phyloP scores from a whole-genome alignment of 2,329 filamentous ascomycete species.

The Neocucurbitaria cava region DNA sequence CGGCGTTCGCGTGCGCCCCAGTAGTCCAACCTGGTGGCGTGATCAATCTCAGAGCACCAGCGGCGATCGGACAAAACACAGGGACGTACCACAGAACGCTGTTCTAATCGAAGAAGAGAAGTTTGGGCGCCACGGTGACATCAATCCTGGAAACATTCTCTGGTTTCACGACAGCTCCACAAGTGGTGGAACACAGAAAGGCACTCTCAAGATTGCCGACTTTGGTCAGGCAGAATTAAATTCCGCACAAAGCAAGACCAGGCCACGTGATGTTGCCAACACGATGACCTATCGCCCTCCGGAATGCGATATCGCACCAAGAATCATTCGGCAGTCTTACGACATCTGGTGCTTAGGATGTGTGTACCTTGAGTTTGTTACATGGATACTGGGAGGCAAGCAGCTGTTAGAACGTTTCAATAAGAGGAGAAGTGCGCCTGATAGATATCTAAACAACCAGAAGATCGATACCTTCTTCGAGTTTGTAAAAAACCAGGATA shows the following conservation, averaged over 20 bases:
- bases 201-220: constrained; percentile 21
- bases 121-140: constrained; percentile 30
- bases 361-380: constrained; percentile 21
- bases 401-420: constrained; percentile 1
- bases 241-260: constrained; percentile 2
- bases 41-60: neutral
- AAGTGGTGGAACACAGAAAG: neutral
- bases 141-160: constrained; percentile 31
- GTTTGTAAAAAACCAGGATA: neutral
- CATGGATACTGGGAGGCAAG: constrained; percentile 18
- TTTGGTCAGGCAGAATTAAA: constrained; percentile 24
- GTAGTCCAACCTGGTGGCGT: neutral
- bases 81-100: too few relatives aligned
- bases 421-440: neutral
- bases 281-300: constrained; percentile 21
- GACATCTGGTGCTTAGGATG: constrained; percentile 33
- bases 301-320: constrained; percentile 12
- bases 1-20: neutral
- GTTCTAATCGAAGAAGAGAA: neutral
- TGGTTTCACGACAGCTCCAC: constrained; percentile 7
- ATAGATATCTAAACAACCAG: neutral
- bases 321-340: constrained; percentile 14
- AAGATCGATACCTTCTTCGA: constrained; percentile 9
- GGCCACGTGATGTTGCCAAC: constrained; percentile 4
- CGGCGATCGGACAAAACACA: neutral